These are phyloP conservation scores for Cicer yamashitae DNA, from an alignment of 306 rosid species.

Conservation along the genomic window DNA sequence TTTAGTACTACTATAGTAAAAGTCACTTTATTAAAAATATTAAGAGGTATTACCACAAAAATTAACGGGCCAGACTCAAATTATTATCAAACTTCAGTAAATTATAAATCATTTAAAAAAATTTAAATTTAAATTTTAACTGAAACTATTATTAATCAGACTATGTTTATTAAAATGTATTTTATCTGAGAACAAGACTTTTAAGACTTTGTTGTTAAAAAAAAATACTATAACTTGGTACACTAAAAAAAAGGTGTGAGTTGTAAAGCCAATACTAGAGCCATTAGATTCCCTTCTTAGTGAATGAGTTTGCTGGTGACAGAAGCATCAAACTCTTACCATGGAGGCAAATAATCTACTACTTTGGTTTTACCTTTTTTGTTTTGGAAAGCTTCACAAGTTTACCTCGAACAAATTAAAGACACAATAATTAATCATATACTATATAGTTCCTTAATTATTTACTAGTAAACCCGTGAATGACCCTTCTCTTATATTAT, in stretches of 20 bases:
- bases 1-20: no score
- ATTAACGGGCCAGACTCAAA: no score
- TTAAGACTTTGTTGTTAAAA: background rate
- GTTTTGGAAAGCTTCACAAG: slow-evolving; percentile 31
- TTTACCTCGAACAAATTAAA: slow-evolving; percentile 28
- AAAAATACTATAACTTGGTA: slow-evolving; percentile 31
- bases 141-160: no score
- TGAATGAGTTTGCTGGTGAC: slow-evolving; percentile 55
- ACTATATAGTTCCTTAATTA: background rate
- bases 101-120: no score
- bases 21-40: no score
- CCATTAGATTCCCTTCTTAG: slow-evolving; percentile 42
- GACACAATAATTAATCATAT: slow-evolving; percentile 10
- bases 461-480: slow-evolving; percentile 49
- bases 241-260: slow-evolving; percentile 20
- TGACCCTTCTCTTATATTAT: slow-evolving; percentile 18
- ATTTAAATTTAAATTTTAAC: no score
- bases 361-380: background rate
- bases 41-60: no score
- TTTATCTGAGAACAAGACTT: no score
- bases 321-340: slow-evolving; percentile 55
- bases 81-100: no score
- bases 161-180: no score
- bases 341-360: slow-evolving; percentile 58
- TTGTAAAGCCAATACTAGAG: slow-evolving; percentile 24